Evolutionary conservation across 2,329 filamentous ascomycete species (phyloP), one percentile per base, ranked within the genome.

Genomic region (Aquanectria penicillioides): DNA sequence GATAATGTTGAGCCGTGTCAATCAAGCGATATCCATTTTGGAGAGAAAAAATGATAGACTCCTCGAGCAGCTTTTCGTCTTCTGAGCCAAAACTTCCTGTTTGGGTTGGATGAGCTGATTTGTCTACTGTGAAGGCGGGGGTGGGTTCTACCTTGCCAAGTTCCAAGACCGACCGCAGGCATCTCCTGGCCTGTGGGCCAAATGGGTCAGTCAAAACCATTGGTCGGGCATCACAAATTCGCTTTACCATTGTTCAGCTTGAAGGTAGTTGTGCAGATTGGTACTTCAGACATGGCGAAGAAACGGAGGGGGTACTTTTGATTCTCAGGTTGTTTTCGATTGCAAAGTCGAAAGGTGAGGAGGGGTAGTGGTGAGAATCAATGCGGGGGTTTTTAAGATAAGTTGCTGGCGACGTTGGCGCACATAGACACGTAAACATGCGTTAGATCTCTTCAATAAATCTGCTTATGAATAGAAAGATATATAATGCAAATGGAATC

Each of bases 11-110:
- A 2, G 71, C 68, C 9, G 70, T 73, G 54, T 74, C 72, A 47
- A 74, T 63, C 34, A 69, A 66, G 9, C 73, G 73, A 57, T 74
- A 74, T 18, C 73, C 73, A 12, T 48, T 47, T 31, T 70, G 61
- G 11, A 75, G 53, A 11, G 73, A 71, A 48, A 70, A 61, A 51
- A 67, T 57, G 49, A 74, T 68, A 41, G 67, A 67, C 40, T 46
- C 50, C 11, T 53, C 50, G 7, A 53, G 50, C 15, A 43, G 11
- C 9, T 36, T 43, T 25, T 34, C 50, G 22, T 53, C 31, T 6
- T 53, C 50, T 11, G 50, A 36, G 18, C 50, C 50, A 18, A 53
- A 43, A 8, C 29, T 53, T 4, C 50, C 50, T 53, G 9, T 13
- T 17, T 18, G 22, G 23, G 28, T 36, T 33, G 36, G 12, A 46